Base-by-base conservation (phyloP, 768 basidiomycete species). In the Kwoniella europaea region DNA sequence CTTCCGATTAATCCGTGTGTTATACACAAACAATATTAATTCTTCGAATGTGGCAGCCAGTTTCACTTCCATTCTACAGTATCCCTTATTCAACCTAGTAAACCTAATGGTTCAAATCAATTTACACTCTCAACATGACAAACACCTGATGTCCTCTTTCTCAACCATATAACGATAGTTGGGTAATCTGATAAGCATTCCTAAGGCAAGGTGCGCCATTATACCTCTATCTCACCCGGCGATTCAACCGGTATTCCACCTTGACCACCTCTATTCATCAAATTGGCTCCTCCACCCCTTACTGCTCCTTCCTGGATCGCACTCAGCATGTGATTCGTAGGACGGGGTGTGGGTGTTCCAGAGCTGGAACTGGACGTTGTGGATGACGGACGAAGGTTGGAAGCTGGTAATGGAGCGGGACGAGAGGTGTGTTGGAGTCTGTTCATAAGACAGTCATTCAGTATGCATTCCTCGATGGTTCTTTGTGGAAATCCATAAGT, bases 351-450 rank as follows among this genome's bases (percentile, higher is more conserved):
- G 16, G 68, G 68, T 29, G 68, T 70, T 4, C 35, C 68, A 4
- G 68, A 70, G 12, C 55, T 61, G 4, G 55, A 58, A 6, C 35
- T 35, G 35, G 68, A 70, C 3, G 60, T 54, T 16, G 44, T 55
- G n/a, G 68, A 70, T 10, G 63, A 62, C 12, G 35, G 29, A 12
- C 68, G 62, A 16, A 56, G 41, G 42, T 59, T 60, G 42, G 35
- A 22, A 54, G 57, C 44, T n/a, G 60, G 65, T 24, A 65, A 43
- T 22, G 43, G 43, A 63, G 59, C 35, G 46, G 59, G 71, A 56
- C 73, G 69, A 68, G 73, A 55, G 1, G 73, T 74, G 55, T 74
- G 73, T 66, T 74, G 73, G 1, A 57, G 50, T 6, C 72, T 74
- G 29, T 50, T 13, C 13, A 50, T 15, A 4, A 18, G 1, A 50